phyloP scores from a whole-genome alignment of 495 filamentous ascomycete species.

The Neurospora sp. region DNA sequence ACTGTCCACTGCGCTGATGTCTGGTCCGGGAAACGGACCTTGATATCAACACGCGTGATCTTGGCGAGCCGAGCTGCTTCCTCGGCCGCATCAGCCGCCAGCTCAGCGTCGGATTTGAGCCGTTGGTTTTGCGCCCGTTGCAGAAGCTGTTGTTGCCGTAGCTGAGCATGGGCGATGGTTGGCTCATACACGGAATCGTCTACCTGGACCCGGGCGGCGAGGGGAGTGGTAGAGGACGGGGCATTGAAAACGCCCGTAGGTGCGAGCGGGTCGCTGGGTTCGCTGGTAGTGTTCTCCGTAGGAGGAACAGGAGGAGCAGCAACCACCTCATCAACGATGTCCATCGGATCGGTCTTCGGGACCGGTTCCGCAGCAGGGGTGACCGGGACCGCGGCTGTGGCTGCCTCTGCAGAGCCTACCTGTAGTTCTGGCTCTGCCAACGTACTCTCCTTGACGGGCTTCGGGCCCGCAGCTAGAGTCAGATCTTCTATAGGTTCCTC shows the following conservation, averaged over 20 bases:
- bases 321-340: neutral
- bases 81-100: conserved; percentile 45
- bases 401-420: conserved; percentile 1
- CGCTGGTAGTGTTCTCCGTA: neutral
- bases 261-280: conserved; percentile 18
- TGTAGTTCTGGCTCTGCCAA: conserved; percentile 2
- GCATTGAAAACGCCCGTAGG: conserved; percentile 66
- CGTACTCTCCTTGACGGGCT: neutral
- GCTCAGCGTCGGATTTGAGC: conserved; percentile 57
- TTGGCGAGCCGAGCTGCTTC: conserved; percentile 52
- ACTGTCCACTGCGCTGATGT: conserved; percentile 57
- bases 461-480: neutral
- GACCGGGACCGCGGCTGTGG: neutral
- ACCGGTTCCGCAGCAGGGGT: neutral
- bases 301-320: neutral
- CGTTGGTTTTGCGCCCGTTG: conserved; percentile 54
- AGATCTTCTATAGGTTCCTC: conserved; percentile 13
- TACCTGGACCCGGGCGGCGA: conserved; percentile 53
- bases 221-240: conserved; percentile 60
- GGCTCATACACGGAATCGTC: conserved; percentile 72
- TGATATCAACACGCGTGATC: conserved; percentile 60
- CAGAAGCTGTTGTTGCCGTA: conserved; percentile 65
- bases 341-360: neutral
- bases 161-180: conserved; percentile 73
- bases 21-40: conserved; percentile 80